phyloP scores from a whole-genome alignment of 148 eudicot species.

The Cornus florida region DNA sequence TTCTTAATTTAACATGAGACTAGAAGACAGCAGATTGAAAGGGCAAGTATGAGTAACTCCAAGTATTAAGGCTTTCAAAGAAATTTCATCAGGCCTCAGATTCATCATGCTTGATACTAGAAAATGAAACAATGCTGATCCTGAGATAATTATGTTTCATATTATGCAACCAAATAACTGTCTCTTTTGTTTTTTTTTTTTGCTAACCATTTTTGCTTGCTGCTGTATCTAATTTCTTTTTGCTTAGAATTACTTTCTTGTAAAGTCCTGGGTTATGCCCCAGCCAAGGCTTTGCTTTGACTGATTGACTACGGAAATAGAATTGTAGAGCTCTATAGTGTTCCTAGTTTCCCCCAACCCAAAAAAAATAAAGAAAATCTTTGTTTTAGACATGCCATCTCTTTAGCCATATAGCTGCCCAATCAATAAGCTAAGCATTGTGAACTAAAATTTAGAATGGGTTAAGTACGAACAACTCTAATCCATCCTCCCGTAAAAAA shows the following conservation, averaged over 20 bases:
- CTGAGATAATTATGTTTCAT: background rate
- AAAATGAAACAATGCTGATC: background rate
- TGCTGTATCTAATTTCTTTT: too few relatives aligned
- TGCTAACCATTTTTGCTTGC: too few relatives aligned
- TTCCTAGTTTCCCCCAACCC: too few relatives aligned
- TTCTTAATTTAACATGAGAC: background rate
- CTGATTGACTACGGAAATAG: too few relatives aligned
- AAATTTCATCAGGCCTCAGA: background rate
- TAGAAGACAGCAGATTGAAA: background rate
- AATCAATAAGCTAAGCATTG: background rate
- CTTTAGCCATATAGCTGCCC: background rate
- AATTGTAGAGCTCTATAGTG: too few relatives aligned
- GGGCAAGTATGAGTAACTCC: background rate
- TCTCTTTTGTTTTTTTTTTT: too few relatives aligned
- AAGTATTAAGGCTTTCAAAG: slow-evolving; percentile 1
- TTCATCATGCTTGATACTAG: background rate
- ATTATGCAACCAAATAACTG: background rate
- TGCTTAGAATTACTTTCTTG: too few relatives aligned
- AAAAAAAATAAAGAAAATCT: too few relatives aligned
- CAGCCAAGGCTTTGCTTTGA: too few relatives aligned
- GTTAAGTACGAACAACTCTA: background rate
- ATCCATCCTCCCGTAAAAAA: background rate
- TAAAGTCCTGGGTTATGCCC: too few relatives aligned
- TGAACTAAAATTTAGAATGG: background rate
- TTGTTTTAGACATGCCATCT: background rate